These are phyloP conservation scores for Penicillium taxi DNA, from an alignment of 495 filamentous ascomycete species.

Conservation along the genomic window DNA sequence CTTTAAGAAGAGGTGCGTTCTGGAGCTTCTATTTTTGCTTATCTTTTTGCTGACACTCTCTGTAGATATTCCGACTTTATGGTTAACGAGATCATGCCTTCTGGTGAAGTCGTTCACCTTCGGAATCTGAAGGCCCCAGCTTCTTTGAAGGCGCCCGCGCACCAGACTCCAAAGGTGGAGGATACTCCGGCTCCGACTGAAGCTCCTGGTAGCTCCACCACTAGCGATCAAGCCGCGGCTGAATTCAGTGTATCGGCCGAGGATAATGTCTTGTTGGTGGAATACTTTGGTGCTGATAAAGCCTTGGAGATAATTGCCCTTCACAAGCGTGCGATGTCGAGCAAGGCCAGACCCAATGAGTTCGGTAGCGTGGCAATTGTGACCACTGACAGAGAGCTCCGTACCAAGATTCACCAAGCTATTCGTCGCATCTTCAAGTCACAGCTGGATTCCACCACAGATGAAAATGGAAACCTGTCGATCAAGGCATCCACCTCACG, in stretches of 20 bases:
- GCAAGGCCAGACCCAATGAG: slow-evolving; percentile 34
- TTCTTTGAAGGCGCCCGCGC: slow-evolving; percentile 3
- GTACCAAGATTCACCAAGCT: slow-evolving; percentile 55
- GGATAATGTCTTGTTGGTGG: slow-evolving; percentile 37
- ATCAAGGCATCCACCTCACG: slow-evolving; percentile 45
- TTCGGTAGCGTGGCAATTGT: slow-evolving; percentile 33
- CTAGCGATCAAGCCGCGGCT: slow-evolving; percentile 8
- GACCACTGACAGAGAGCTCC: slow-evolving; percentile 51
- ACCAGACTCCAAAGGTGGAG: slow-evolving; percentile 4
- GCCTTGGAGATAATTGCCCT: slow-evolving; percentile 33
- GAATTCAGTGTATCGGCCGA: slow-evolving; percentile 37
- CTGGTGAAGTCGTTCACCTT: slow-evolving; percentile 75
- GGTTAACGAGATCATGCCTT: slow-evolving; percentile 80
- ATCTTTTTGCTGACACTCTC: slow-evolving; percentile 2
- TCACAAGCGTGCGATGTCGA: slow-evolving; percentile 37
- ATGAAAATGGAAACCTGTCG: slow-evolving; percentile 49
- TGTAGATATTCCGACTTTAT: slow-evolving; percentile 87
- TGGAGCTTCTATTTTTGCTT: not conserved
- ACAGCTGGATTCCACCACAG: slow-evolving; percentile 57
- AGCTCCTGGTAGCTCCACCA: slow-evolving; percentile 5
- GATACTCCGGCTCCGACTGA: slow-evolving; percentile 3
- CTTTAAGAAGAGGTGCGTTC: slow-evolving; percentile 50
- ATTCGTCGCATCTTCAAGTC: slow-evolving; percentile 62
- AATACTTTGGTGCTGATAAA: slow-evolving; percentile 38
- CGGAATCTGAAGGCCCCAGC: slow-evolving; percentile 32